Base-by-base conservation (phyloP, 73 alveolate genomes). In the Tetrahymena borealis region DNA sequence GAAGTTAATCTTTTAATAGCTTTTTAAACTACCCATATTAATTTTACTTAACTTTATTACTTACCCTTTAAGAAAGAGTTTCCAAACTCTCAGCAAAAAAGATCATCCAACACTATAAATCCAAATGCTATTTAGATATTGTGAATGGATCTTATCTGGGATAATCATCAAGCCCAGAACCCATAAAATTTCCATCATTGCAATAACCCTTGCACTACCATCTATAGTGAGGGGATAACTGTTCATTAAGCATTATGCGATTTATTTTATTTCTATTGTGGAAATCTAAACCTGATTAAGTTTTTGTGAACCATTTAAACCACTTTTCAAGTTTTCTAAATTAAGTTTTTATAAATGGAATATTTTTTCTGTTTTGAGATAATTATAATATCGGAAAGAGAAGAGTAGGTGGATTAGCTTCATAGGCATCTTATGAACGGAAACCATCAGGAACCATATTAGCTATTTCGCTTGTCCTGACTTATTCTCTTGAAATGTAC, bases 401-500 rank as follows among this genome's bases (percentile, higher is more conserved):
- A 38, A 93, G 91, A 32, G 95, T 93, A 31, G 95, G 95, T 16
- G 95, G 95, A 85, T 93, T 93, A 11, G 95, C 91, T 85, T 93
- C 95, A 37, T 92, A 79, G 37, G 90, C 32, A 77, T 93, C 91
- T 41, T 93, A 39, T 9, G 95, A 85, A 10, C 90, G 40, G 40
- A 93, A 93, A 33, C 90, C 95, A 37, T 79, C 36, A 6, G 95
- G 95, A 10, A 93, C 95, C 18, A 92, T 92, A n/a, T 90, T 42
- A 41, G 90, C 40, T 32, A 79, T 79, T 93, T 93, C 95, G 10
- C 91, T 99, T 97, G 35, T 96, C 99, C 99, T 95, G 39, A 97
- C 96, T 93, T 97, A 98, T 91, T 99, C 99, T 78, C 99, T 91
- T 1, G 99, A 99, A 40, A 99, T 98, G 99, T 99, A 99, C 11